phyloP scores from a whole-genome alignment of 192 early-diverging fungal species.

The Oehlia diaphana region DNA sequence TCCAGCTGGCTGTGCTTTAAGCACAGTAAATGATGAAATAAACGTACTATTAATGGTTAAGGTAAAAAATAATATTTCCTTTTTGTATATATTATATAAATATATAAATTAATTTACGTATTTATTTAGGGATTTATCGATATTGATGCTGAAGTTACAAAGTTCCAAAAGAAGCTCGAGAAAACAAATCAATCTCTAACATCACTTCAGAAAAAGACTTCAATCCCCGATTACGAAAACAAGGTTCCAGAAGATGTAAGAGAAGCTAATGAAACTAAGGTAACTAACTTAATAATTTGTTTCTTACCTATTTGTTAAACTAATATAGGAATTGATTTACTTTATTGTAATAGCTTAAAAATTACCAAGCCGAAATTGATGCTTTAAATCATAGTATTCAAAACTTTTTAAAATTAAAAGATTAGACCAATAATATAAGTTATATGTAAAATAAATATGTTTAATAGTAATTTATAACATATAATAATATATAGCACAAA shows the following conservation, averaged over 20 bases:
- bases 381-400: slow-evolving; percentile 64
- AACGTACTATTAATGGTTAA: slow-evolving; percentile 78
- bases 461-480: no score
- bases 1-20: slow-evolving; percentile 81
- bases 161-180: slow-evolving; percentile 73
- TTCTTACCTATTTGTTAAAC: neutral
- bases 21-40: slow-evolving; percentile 68
- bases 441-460: no score
- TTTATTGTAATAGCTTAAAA: slow-evolving; percentile 55
- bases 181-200: slow-evolving; percentile 66
- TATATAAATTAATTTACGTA: no score
- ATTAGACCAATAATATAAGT: slow-evolving; percentile 14
- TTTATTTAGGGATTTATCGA: slow-evolving; percentile 54
- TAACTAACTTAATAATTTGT: neutral
- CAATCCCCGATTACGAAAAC: slow-evolving; percentile 65
- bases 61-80: slow-evolving; percentile 29
- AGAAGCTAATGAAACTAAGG: slow-evolving; percentile 62
- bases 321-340: neutral
- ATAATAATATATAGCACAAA: no score
- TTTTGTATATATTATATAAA: neutral
- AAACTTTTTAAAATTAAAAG: slow-evolving; percentile 69
- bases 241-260: slow-evolving; percentile 74
- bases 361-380: slow-evolving; percentile 75
- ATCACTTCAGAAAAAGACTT: slow-evolving; percentile 61
- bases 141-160: slow-evolving; percentile 80